phyloP scores from a whole-genome alignment of 75 land plant species.

The Azolla pinnata region DNA sequence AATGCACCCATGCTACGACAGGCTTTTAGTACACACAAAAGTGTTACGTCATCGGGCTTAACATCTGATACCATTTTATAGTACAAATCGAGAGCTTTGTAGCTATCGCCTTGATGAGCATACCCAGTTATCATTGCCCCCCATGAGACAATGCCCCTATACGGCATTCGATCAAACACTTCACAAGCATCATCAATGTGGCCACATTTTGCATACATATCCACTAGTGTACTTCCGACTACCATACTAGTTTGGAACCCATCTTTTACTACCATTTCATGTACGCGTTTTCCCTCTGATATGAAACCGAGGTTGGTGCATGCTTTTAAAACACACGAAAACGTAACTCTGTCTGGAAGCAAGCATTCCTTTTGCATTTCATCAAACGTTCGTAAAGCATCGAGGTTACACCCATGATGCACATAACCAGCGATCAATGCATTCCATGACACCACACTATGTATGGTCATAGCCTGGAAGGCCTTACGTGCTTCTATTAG shows the following conservation, averaged over 20 bases:
- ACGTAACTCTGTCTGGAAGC: constrained; percentile 1
- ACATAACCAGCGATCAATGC: constrained; percentile 31
- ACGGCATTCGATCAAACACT: constrained; percentile 9
- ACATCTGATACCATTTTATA: constrained; percentile 4
- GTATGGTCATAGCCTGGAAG: constrained; percentile 3
- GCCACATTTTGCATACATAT: constrained; percentile 24
- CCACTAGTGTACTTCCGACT: constrained; percentile 15
- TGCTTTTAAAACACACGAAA: constrained; percentile 2
- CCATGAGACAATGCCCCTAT: constrained; percentile 7
- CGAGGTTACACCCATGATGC: constrained; percentile 23
- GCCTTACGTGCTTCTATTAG: not conserved
- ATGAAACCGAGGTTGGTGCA: not conserved
- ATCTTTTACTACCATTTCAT: constrained; percentile 6
- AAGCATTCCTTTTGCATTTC: not conserved
- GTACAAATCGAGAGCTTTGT: constrained; percentile 15
- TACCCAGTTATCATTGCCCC: constrained; percentile 17
- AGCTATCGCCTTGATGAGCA: constrained; percentile 5
- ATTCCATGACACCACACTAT: constrained; percentile 50
- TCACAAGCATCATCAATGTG: constrained; percentile 3
- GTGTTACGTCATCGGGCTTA: constrained; percentile 2
- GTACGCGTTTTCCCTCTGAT: constrained; percentile 4
- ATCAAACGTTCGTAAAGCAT: constrained; percentile 3
- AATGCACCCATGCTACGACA: constrained; percentile 10
- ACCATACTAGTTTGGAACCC: constrained; percentile 9
- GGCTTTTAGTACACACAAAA: constrained; percentile 10